A percentile compares a stretch with the other conserved stretches of the same genome.
phyloP scores from a whole-genome alignment of 306 rosid genomes.

The Malus sylvestris region DNA sequence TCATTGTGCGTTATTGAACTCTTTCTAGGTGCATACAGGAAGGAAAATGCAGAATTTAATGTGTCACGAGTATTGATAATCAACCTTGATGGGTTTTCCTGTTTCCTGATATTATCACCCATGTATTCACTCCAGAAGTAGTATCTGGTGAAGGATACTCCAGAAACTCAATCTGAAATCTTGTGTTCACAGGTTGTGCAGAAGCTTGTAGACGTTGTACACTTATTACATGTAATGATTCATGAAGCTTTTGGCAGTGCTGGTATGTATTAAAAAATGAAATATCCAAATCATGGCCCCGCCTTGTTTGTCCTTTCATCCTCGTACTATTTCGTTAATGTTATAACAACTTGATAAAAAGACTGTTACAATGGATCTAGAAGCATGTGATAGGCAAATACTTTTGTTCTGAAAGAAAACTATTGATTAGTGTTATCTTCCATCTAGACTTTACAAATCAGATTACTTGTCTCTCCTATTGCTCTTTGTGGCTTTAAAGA shows the following conservation, averaged over 20 bases:
- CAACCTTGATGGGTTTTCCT: background rate
- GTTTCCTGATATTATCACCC: background rate
- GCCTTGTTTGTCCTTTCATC: background rate
- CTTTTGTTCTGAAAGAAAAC: background rate
- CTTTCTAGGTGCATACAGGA: background rate
- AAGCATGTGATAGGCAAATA: background rate
- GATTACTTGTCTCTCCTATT: background rate
- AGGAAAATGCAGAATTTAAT: background rate
- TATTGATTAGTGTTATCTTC: background rate
- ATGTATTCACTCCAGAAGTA: background rate
- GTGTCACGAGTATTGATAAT: background rate
- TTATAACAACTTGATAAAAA: background rate
- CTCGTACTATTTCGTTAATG: background rate
- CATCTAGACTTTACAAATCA: background rate
- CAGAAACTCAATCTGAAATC: conserved; percentile 4
- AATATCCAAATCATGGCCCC: background rate
- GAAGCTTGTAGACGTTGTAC: conserved; percentile 74
- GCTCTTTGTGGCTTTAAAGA: conserved; percentile 27
- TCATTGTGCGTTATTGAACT: conserved; percentile 13
- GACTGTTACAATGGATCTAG: background rate
- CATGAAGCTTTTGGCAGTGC: conserved; percentile 80
- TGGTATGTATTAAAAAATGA: conserved; percentile 38
- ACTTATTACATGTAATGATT: conserved; percentile 80
- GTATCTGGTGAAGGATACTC: background rate
- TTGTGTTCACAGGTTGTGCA: conserved; percentile 76